Conservation (phyloP, 1,139 yeast species). For the Zygosaccharomyces sapae region DNA sequence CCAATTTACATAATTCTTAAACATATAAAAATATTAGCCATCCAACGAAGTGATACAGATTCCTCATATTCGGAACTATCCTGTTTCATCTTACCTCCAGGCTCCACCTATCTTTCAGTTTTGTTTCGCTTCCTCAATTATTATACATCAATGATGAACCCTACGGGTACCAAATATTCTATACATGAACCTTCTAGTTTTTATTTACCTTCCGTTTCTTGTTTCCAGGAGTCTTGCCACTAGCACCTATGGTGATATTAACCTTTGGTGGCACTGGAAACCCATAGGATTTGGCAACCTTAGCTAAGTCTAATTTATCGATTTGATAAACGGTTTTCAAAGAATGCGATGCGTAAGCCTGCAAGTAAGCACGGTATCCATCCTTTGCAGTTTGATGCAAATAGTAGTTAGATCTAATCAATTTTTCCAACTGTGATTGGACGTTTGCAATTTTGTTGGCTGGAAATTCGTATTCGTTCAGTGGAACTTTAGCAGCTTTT, state of each 20-base stretch:
- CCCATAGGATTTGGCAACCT: constrained; percentile 94
- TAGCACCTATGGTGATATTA: constrained; percentile 90
- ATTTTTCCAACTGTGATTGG: constrained; percentile 86
- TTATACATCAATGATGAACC: constrained; percentile 4
- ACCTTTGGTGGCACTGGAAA: constrained; percentile 96
- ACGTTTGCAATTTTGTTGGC: constrained; percentile 89
- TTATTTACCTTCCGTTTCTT: constrained; percentile 32
- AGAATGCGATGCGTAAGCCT: constrained; percentile 96
- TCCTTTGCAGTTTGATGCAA: constrained; percentile 94
- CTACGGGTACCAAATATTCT: constrained; percentile 5
- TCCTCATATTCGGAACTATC: neutral
- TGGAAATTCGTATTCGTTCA: constrained; percentile 96
- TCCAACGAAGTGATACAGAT: too few species aligned
- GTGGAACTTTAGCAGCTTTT: constrained; percentile 94
- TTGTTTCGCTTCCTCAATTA: neutral
- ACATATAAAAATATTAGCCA: neutral
- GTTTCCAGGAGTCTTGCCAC: constrained; percentile 54
- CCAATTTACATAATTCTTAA: too few species aligned
- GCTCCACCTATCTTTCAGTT: too few species aligned
- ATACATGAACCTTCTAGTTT: constrained; percentile 10
- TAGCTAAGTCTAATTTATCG: constrained; percentile 86
- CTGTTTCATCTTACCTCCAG: too few species aligned
- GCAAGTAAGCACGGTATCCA: constrained; percentile 92
- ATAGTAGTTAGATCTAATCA: constrained; percentile 89
- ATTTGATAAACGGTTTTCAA: constrained; percentile 93